These are phyloP conservation scores for Xylariaceae sp. DNA, from an alignment of 2,329 filamentous ascomycete species.

Conservation along the genomic window DNA sequence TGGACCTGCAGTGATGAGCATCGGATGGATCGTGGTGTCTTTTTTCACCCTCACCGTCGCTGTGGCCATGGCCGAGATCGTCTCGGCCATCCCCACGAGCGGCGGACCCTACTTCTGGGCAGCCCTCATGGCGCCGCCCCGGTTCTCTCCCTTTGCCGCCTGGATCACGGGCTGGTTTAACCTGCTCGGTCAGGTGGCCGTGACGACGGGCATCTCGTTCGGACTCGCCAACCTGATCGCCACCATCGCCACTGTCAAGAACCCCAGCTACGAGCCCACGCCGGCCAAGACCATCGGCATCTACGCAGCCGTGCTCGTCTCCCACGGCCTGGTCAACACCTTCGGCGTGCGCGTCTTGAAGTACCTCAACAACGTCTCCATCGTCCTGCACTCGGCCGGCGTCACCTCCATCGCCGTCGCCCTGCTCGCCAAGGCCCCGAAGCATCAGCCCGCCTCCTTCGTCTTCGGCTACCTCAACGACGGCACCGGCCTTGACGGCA, in stretches of 20 bases:
- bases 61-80: slow-evolving; percentile 53
- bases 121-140: slow-evolving; percentile 47
- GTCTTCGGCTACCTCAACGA: slow-evolving; percentile 51
- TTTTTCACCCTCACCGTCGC: slow-evolving; percentile 52
- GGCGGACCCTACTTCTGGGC: slow-evolving; percentile 59
- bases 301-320: slow-evolving; percentile 50
- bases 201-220: slow-evolving; percentile 39
- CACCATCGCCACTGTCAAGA: slow-evolving; percentile 34
- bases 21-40: slow-evolving; percentile 48
- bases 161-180: slow-evolving; percentile 41
- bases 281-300: slow-evolving; percentile 51
- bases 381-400: slow-evolving; percentile 49
- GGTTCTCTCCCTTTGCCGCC: slow-evolving; percentile 34
- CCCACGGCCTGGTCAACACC: slow-evolving; percentile 50
- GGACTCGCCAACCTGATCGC: slow-evolving; percentile 36
- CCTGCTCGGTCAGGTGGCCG: slow-evolving; percentile 37
- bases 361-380: slow-evolving; percentile 52
- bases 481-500: slow-evolving; percentile 41
- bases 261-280: slow-evolving; percentile 34
- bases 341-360: slow-evolving; percentile 52
- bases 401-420: slow-evolving; percentile 49
- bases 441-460: slow-evolving; percentile 48
- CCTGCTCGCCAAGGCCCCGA: slow-evolving; percentile 52
- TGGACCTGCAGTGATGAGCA: slow-evolving; percentile 26
- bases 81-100: slow-evolving; percentile 52